Evolutionary conservation across 108 stramenopile species (phyloP), one percentile per base, ranked within the genome.

Genomic region (Chaetoceros tenuissimus): DNA sequence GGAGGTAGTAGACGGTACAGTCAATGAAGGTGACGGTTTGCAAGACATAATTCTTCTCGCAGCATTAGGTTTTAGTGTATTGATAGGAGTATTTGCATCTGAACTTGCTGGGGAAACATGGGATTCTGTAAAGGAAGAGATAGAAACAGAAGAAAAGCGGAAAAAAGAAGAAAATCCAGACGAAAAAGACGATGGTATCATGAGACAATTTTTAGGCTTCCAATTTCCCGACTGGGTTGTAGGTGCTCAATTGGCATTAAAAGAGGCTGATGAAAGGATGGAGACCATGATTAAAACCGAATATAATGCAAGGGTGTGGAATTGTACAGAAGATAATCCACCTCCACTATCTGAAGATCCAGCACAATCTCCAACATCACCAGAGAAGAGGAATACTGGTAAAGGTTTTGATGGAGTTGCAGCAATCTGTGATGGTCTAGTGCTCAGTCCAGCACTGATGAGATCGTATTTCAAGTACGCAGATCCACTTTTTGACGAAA

Each of bases 71-170:
- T 60, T 85, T n/a, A 78, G 76, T 48, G 85, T 90, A 1, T 53
- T 89, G 57, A 89, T 89, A 54, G 88, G 88, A n/a, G 84, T 85
- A 0, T 89, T 89, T 61, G 84, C 88, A 28, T 83, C 84, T 16
- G 84, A 89, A 57, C 51, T 89, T 48, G 88, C 88, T 13, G 69
- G 74, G 17, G 84, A 89, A 67, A 89, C 88, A n/a, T 89, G 82
- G 84, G 88, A 89, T 53, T 63, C 84, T 8, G 80, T 89, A 13
- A 59, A 83, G 49, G 63, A 72, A 46, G 88, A 89, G 61, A 53
- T 85, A 3, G 70, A 85, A 59, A 67, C 66, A 10, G 87, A 85
- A 48, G 74, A 81, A 54, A 65, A 63, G 16, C 68, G 62, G 34
- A 47, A 23, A 53, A 72, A 69, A 26, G 58, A 51, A 3, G 73